Conservation (phyloP, 148 eudicot species). For the Suaeda aralocaspica region DNA sequence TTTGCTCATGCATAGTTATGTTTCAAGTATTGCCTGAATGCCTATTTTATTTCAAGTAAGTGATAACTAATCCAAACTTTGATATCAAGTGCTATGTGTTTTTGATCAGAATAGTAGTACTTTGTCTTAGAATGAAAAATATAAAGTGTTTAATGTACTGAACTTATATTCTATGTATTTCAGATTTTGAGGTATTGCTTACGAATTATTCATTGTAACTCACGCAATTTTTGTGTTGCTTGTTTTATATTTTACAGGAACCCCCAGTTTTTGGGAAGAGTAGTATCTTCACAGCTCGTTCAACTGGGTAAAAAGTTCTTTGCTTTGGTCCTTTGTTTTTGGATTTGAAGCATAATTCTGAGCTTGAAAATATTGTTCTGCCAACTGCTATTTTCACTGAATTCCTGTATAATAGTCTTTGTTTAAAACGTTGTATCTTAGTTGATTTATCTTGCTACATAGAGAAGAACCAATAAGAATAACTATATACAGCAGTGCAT, state of each 20-base stretch:
- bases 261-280: conserved; percentile 74
- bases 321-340: conserved; percentile 4
- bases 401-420: not conserved
- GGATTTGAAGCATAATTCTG: not conserved
- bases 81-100: not conserved
- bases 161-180: not conserved
- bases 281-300: conserved; percentile 56
- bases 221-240: conserved; percentile 1
- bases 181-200: not conserved
- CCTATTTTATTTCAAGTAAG: not conserved
- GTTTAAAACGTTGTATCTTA: not conserved
- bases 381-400: not conserved
- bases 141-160: no score
- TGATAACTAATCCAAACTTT: not conserved
- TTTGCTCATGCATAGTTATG: not conserved
- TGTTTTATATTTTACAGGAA: conserved; percentile 34
- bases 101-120: not conserved
- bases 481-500: not conserved
- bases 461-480: not conserved
- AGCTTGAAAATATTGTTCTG: conserved; percentile 3
- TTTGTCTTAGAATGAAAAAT: not conserved
- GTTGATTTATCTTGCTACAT: not conserved
- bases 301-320: conserved; percentile 54
- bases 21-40: not conserved
- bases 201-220: not conserved